Base-by-base conservation (phyloP, 1,139 yeast species). In the Wickerhamiella infanticola region DNA sequence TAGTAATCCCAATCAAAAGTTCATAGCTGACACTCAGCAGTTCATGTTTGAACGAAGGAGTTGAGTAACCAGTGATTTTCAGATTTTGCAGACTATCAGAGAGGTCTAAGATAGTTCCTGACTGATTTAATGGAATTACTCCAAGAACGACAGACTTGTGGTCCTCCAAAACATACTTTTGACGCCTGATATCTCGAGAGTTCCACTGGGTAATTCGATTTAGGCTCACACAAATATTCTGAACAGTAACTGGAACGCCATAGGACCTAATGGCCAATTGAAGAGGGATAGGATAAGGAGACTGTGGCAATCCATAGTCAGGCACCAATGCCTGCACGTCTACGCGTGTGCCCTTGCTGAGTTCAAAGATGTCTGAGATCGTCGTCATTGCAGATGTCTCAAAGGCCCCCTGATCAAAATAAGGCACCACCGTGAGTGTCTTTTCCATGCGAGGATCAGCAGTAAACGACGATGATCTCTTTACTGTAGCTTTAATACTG, bases 401-500 rank as follows among this genome's bases (percentile, higher is more conserved):
- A 29, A 29, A 29, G 9, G 7, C 9, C 11, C 11, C 33, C 33
- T 7, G 9, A 11, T 29, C 33, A 29, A 29, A 29, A 11, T 7
- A 11, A 7, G 33, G 33, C 11, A 7, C 9, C 9, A 7, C 7
- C 9, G 11, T 11, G 9, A 29, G 33, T 29, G 33, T 29, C 11
- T 29, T 29, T 29, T 42, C 44, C 6, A 37, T 9, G 5, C 44
- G 35, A 13, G 35, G 24, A n/a, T 42, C 37, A 27, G 37, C 11
- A 7, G 9, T 11, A 26, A 42, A 31, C 5, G 40, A 6, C n/a
- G 27, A 13, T 13, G 37, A 8, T 24, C 44, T 40, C 5, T 23
- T 8, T 6, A 42, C 44, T 1, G 44, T 42, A 26, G 37, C 37
- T 23, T 42, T 42, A 8, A 42, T 18, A 4, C n/a, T 18, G 29